Conservation (phyloP, 768 basidiomycete species). For the Hydnomerulius pinastri region DNA sequence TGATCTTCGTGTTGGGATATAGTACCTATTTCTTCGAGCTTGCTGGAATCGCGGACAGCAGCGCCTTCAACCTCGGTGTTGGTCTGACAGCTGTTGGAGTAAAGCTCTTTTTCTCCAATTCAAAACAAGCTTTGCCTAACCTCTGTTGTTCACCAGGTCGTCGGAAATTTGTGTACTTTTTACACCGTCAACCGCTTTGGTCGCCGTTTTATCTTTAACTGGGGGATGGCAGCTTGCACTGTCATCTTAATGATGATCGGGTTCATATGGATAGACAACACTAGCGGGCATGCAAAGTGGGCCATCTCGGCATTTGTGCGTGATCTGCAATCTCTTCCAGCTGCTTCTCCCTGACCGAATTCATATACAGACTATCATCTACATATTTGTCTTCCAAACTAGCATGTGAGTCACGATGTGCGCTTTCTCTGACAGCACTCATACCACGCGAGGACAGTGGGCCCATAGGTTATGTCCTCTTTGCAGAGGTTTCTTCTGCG, state of each 20-base stretch:
- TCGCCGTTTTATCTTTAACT: slow-evolving; percentile 28
- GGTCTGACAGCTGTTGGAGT: slow-evolving; percentile 30
- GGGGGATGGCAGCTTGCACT: slow-evolving; percentile 27
- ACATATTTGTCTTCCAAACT: slow-evolving; percentile 30
- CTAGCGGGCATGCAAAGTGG: slow-evolving; percentile 19
- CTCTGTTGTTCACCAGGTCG: slow-evolving; percentile 9
- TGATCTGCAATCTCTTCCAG: too few relatives aligned
- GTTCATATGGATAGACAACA: slow-evolving; percentile 25
- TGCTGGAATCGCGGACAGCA: slow-evolving; percentile 27
- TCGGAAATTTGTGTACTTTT: slow-evolving; percentile 28
- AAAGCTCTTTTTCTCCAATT: background rate
- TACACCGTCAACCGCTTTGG: slow-evolving; percentile 25
- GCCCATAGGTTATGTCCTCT: slow-evolving; percentile 29
- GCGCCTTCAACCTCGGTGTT: slow-evolving; percentile 35
- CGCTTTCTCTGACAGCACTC: background rate
- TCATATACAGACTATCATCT: slow-evolving; percentile 25
- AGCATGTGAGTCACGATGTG: slow-evolving; percentile 22
- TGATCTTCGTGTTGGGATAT: slow-evolving; percentile 28
- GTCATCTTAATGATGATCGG: slow-evolving; percentile 26
- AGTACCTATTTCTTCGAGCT: slow-evolving; percentile 40
- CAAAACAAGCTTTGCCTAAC: background rate
- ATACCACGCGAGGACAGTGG: slow-evolving; percentile 17
- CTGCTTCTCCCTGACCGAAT: too few relatives aligned
- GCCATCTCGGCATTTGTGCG: slow-evolving; percentile 24
- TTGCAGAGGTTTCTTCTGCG: slow-evolving; percentile 30